These are phyloP conservation scores for Suhomyces canberraensis DNA, from an alignment of 805 yeast species.

Conservation along the genomic window DNA sequence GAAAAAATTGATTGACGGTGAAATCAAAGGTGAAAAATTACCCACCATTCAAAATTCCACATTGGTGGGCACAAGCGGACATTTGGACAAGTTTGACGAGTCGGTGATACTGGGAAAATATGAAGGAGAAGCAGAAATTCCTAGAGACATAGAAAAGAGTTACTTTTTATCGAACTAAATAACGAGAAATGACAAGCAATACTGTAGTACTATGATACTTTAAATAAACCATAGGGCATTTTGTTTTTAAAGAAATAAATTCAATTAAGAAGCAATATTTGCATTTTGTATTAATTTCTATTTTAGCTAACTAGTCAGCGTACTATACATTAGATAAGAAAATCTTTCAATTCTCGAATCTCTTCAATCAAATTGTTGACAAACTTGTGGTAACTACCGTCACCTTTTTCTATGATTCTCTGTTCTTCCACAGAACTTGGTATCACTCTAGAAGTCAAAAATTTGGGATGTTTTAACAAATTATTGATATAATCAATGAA, in stretches of 20 bases:
- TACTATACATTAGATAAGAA: constrained; percentile 17
- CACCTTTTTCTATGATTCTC: constrained; percentile 50
- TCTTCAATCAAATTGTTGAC: constrained; percentile 47
- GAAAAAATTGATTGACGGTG: constrained; percentile 69
- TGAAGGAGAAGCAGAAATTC: constrained; percentile 32
- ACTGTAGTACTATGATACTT: too few species aligned
- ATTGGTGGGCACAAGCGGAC: constrained; percentile 28
- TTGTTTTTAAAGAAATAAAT: too few species aligned
- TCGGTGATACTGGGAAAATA: constrained; percentile 15
- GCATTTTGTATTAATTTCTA: too few species aligned
- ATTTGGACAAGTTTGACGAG: constrained; percentile 13
- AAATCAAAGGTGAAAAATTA: constrained; percentile 28
- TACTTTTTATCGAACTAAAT: constrained; percentile 6
- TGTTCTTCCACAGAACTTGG: constrained; percentile 68
- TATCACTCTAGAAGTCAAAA: constrained; percentile 62
- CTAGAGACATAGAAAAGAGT: constrained; percentile 28
- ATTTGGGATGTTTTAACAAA: constrained; percentile 83
- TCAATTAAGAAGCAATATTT: too few species aligned
- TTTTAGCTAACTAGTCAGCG: too few species aligned
- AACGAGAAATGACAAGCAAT: too few species aligned
- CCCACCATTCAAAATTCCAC: constrained; percentile 37
- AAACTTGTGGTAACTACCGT: constrained; percentile 23
- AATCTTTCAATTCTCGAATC: constrained; percentile 50
- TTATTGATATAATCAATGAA: constrained; percentile 63
- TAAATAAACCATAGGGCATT: too few species aligned